phyloP scores from a whole-genome alignment of 2,329 filamentous ascomycete species.

The Cryphonectria radicalis region DNA sequence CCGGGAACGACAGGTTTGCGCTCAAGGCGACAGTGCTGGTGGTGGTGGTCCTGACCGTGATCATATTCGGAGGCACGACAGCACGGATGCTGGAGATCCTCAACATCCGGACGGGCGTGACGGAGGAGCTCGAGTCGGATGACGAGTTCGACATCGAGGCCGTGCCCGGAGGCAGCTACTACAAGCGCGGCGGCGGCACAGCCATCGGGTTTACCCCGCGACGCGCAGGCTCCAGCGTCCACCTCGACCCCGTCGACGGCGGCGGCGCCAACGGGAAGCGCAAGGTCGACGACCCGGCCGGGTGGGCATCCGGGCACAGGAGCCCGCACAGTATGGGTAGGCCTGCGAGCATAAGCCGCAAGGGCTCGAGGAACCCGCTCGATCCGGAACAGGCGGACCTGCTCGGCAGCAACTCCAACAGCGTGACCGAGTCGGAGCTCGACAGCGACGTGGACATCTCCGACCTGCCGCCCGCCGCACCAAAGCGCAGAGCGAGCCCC shows the following conservation, averaged over 20 bases:
- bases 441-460: slow-evolving; percentile 69
- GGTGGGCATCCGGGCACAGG: slow-evolving; percentile 59
- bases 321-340: slow-evolving; percentile 52
- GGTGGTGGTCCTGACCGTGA: slow-evolving; percentile 95
- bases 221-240: slow-evolving; percentile 61
- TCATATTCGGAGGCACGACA: slow-evolving; percentile 97
- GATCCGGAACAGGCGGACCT: slow-evolving; percentile 63
- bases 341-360: slow-evolving; percentile 56
- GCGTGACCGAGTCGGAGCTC: slow-evolving; percentile 60
- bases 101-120: slow-evolving; percentile 93
- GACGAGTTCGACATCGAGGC: slow-evolving; percentile 97
- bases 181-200: slow-evolving; percentile 68
- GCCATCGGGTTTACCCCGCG: slow-evolving; percentile 79
- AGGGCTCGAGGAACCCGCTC: slow-evolving; percentile 50
- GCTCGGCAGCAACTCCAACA: slow-evolving; percentile 48
- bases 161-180: slow-evolving; percentile 72
- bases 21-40: slow-evolving; percentile 95
- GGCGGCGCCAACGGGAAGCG: slow-evolving; percentile 32
- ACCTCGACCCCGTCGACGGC: slow-evolving; percentile 56
- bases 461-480: slow-evolving; percentile 66
- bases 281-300: slow-evolving; percentile 36
- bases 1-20: slow-evolving; percentile 78
- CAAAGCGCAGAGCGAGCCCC: slow-evolving; percentile 46
- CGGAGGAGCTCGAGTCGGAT: slow-evolving; percentile 96
- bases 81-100: slow-evolving; percentile 97